Evolutionary conservation across 2,329 filamentous ascomycete species (phyloP).

Genomic region (Colletotrichum lentis): DNA sequence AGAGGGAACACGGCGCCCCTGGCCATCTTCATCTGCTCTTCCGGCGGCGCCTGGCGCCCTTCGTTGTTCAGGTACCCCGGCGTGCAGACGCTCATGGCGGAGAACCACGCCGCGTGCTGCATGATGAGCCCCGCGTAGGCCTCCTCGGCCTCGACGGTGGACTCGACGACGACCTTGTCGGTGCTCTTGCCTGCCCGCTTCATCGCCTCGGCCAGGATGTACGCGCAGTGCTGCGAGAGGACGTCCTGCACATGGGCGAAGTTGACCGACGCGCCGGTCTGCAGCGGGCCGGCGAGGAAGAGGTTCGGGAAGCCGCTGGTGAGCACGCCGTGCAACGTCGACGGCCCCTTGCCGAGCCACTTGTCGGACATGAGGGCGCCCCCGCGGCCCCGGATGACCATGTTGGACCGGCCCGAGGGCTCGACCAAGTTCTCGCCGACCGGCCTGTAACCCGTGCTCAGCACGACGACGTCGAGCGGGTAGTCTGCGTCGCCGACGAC

Average conservation of each 20-base stretch:
- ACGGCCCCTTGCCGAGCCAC: constrained; percentile 51
- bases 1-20: constrained; percentile 44
- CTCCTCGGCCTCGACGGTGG: constrained; percentile 56
- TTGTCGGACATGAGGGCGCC: constrained; percentile 56
- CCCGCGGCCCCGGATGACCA: constrained; percentile 53
- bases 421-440: constrained; percentile 46
- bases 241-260: constrained; percentile 49
- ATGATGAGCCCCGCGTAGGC: constrained; percentile 55
- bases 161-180: constrained; percentile 50
- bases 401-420: constrained; percentile 37
- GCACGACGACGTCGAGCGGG: constrained; percentile 52
- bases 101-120: constrained; percentile 51
- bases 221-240: constrained; percentile 52
- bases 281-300: constrained; percentile 56
- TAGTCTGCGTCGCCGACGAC: constrained; percentile 58
- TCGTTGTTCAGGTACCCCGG: constrained; percentile 62
- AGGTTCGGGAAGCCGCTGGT: constrained; percentile 63
- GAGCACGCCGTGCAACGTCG: constrained; percentile 62
- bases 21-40: constrained; percentile 46
- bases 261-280: constrained; percentile 52
- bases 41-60: constrained; percentile 45
- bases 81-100: constrained; percentile 58
- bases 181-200: constrained; percentile 39
- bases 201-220: constrained; percentile 45
- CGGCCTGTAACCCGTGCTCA: constrained; percentile 50